Percentiles rank a stretch among this genome's conserved stretches.
Evolutionary conservation across 1,284 basidiomycete genomes (phyloP).

Genomic region (Stygiomarasmius scandens): DNA sequence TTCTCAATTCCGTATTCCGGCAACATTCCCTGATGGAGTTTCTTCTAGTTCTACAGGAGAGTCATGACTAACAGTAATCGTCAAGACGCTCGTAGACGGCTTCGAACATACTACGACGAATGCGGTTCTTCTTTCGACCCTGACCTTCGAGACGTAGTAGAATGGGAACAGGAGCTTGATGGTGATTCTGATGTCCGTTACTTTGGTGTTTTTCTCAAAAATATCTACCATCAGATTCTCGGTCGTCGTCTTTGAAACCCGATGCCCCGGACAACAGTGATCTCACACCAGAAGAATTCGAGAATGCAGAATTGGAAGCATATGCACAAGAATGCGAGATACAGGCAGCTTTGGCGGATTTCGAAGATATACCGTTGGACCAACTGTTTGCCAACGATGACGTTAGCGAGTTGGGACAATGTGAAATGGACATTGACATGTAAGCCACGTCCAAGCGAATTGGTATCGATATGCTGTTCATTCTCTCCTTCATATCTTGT

Average conservation of each 20-base stretch:
- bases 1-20: not conserved
- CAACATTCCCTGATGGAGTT: not conserved
- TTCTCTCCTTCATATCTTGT: too few relatives aligned
- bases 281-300: constrained; percentile 46
- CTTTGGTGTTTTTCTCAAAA: not conserved
- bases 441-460: too few relatives aligned
- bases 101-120: constrained; percentile 12
- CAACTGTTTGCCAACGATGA: constrained; percentile 38
- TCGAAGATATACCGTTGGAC: constrained; percentile 50
- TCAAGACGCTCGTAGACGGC: constrained; percentile 9
- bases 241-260: not conserved
- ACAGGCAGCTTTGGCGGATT: constrained; percentile 47
- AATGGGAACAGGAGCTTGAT: constrained; percentile 13
- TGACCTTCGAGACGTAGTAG: constrained; percentile 13
- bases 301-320: constrained; percentile 59
- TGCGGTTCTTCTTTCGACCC: constrained; percentile 18
- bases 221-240: not conserved
- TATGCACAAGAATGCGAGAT: constrained; percentile 56
- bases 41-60: constrained; percentile 9
- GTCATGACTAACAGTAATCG: constrained; percentile 10
- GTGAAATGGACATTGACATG: not conserved
- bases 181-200: not conserved
- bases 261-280: constrained; percentile 11
- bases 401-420: constrained; percentile 1
- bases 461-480: too few relatives aligned